Conservation (phyloP, 176 grass and related monocot species). For the Cenchrus purpureus region DNA sequence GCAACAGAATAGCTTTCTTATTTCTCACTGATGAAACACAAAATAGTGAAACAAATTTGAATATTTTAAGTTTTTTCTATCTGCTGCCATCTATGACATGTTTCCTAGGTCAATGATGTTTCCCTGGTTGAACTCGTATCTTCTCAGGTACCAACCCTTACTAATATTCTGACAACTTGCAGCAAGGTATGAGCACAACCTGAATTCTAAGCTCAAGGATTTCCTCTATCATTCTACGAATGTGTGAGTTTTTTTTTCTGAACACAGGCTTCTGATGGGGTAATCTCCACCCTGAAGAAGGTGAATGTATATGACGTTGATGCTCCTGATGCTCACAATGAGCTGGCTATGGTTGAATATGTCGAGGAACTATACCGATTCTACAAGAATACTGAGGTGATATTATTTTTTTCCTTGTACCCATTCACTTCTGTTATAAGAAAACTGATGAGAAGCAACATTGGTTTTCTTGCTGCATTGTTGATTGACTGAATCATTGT, state of each 20-base stretch:
- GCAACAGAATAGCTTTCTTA: too few species aligned
- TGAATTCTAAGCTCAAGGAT: background rate
- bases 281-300: slow-evolving; percentile 37
- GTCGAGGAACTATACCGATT: slow-evolving; percentile 78
- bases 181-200: slow-evolving; percentile 46
- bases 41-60: too few species aligned
- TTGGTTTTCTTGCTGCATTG: slow-evolving; percentile 6
- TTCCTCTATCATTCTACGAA: background rate
- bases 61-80: too few species aligned
- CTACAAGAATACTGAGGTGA: slow-evolving; percentile 75
- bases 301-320: slow-evolving; percentile 57
- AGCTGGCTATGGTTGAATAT: slow-evolving; percentile 82
- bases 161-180: slow-evolving; percentile 33
- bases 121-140: too few species aligned
- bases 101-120: too few species aligned
- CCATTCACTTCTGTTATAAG: slow-evolving; percentile 7
- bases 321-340: slow-evolving; percentile 60
- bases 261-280: slow-evolving; percentile 50
- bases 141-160: slow-evolving; percentile 20
- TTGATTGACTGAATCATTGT: background rate
- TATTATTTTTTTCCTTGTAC: slow-evolving; percentile 8
- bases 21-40: too few species aligned
- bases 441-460: slow-evolving; percentile 6
- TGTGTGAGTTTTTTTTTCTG: slow-evolving; percentile 19
- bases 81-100: too few species aligned